phyloP scores from a whole-genome alignment of 1,284 basidiomycete species.

The Naganishia cerealis region DNA sequence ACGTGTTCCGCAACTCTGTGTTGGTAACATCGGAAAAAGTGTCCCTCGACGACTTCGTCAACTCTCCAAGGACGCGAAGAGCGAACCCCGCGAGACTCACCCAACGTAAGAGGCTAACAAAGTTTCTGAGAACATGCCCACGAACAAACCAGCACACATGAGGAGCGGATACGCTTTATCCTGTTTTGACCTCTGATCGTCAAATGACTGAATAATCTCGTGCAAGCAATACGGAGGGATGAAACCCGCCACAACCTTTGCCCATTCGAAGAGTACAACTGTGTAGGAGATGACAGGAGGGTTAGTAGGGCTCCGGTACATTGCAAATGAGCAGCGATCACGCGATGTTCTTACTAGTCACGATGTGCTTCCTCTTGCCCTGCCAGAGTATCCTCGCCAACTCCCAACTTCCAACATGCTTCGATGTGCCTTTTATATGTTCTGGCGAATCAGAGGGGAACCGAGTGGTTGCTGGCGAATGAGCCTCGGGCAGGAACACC shows the following conservation, averaged over 20 bases:
- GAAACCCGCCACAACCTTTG: constrained; percentile 42
- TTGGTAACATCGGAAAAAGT: not conserved
- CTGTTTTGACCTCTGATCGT: constrained; percentile 30
- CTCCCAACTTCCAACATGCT: constrained; percentile 40
- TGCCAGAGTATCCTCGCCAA: constrained; percentile 43
- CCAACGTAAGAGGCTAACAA: constrained; percentile 22
- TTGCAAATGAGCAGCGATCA: not conserved
- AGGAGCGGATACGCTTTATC: constrained; percentile 48
- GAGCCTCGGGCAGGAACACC: constrained; percentile 6
- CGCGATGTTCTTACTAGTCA: constrained; percentile 39
- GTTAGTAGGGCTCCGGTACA: not conserved
- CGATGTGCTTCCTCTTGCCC: constrained; percentile 40
- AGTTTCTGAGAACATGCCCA: constrained; percentile 45
- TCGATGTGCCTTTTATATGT: not conserved
- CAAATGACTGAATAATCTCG: constrained; percentile 47
- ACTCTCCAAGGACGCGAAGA: not conserved
- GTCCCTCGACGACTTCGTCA: not conserved
- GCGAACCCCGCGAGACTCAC: constrained; percentile 27
- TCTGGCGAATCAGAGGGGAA: not conserved
- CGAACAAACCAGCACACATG: constrained; percentile 50
- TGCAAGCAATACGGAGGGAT: constrained; percentile 45
- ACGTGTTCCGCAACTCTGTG: constrained; percentile 41
- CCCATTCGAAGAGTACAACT: constrained; percentile 44
- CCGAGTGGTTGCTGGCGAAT: not conserved
- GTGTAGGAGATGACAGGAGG: constrained; percentile 4